Evolutionary conservation across 1,284 basidiomycete genomes (phyloP), one percentile per base, ranked within the genome.

Genomic region (Fomes fomentarius): DNA sequence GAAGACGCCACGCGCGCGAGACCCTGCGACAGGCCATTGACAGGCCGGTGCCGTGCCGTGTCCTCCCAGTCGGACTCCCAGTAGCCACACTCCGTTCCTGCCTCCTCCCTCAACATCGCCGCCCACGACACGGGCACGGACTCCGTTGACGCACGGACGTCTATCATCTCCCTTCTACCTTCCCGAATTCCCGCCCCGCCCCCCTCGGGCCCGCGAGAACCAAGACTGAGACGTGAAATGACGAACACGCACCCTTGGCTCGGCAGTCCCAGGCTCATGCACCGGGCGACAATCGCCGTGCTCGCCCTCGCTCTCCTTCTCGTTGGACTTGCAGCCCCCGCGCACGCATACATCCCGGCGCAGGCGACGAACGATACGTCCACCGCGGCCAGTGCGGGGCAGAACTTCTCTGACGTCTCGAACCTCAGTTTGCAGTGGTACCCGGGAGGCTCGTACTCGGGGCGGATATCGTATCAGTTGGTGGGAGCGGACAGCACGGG

Each of bases 401-500:
- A 81, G 46, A 84, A 84, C 65, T 70, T 80, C 21, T 78, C 80
- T 3, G 82, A 85, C 63, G 69, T 77, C 14, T 86, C 85, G 9
- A 76, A 73, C 40, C 75, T 91, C 46, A 73, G 76, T 54, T 70
- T 93, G 50, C 78, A 82, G 56, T 93, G 88, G 89, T 82, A 76
- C 63, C 68, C 34, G 76, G 78, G 46, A 78, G 77, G 80, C 19
- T 50, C 37, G 41, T 84, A 52, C 50, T 69, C 69, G 54, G 76
- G 85, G 63, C 74, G 74, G 54, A 76, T 90, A 19, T 83, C 82
- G 22, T 85, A 80, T 65, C 82, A 85, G 69, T 71, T 87, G 3
- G 81, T 76, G 4, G 80, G 81, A 37, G 69, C 72, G 45, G 71
- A 72, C 21, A 83, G 76, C 56, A 66, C 60, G 17, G 81, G 82